Conservation (phyloP, 202 grass and related monocot species). For the Eragrostis tef region DNA sequence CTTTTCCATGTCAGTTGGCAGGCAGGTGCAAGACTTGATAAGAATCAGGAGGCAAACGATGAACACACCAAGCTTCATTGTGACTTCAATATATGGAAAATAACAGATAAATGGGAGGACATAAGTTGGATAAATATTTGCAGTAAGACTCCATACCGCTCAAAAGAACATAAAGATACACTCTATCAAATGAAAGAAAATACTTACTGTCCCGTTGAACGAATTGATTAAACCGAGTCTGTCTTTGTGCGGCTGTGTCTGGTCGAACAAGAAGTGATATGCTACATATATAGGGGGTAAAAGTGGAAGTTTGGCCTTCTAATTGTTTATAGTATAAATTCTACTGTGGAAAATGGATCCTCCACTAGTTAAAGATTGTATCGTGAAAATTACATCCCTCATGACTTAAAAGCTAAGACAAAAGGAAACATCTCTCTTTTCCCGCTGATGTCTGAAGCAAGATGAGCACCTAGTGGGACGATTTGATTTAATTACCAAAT, state of each 20-base stretch:
- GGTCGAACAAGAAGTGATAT: constrained; percentile 27
- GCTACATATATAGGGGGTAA: constrained; percentile 49
- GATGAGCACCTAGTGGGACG: too few relatives aligned
- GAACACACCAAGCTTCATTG: constrained; percentile 35
- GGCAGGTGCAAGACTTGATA: constrained; percentile 17
- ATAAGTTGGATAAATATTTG: background rate
- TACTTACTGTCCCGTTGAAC: constrained; percentile 35
- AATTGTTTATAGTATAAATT: background rate
- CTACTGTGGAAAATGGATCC: constrained; percentile 41
- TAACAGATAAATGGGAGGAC: background rate
- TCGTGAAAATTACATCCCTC: constrained; percentile 9
- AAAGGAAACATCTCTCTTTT: background rate
- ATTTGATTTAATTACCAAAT: too few relatives aligned
- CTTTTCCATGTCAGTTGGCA: constrained; percentile 25
- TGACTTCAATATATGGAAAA: background rate
- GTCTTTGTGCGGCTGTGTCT: background rate
- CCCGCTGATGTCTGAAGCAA: background rate
- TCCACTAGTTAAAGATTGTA: constrained; percentile 45
- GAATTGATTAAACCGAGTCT: background rate
- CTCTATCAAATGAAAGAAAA: background rate
- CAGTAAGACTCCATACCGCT: background rate
- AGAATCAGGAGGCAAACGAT: constrained; percentile 23
- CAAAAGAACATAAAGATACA: background rate
- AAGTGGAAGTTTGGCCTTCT: constrained; percentile 22
- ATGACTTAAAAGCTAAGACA: constrained; percentile 16